Evolutionary conservation across 164 flowering plant genomes (phyloP), one percentile per base, ranked within the genome.

Genomic region (Nymphaea thermarum): DNA sequence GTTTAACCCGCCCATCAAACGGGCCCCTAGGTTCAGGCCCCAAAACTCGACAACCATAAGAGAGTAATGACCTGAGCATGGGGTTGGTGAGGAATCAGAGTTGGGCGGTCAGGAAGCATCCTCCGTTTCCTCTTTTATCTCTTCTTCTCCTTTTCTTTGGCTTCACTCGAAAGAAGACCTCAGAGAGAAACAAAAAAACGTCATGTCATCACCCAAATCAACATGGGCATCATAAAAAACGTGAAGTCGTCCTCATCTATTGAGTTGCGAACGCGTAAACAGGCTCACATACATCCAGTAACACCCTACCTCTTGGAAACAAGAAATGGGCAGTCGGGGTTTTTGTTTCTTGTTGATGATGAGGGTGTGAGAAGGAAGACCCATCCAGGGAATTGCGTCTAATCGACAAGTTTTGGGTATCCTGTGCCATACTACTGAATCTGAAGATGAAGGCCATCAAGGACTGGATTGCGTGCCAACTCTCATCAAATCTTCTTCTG

Each of bases 391-490:
- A 47, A 47, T 47, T 47, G 55, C 55, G 55, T 47, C 55, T 47
- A 7, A 47, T 47, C 12, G 55, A 47, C 55, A 4, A 14, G 2
- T 14, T 47, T 47, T 7, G 55, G 0, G 3, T 47, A 6, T 47
- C 6, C 12, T 47, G 7, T 47, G 12, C 5, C 55, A 47, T 2
- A 65, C 72, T 76, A 5, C 55, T 47, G 55, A 6, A 47, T 47
- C 55, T 60, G 64, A 77, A 68, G 68, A 90, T 93, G 98, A 84
- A 85, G 79, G 77, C 85, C 67, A 43, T 90, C 47, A 84, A 82
- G 71, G 96, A 93, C 66, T 93, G 98, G 98, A 79, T 87, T 66
- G 82, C 84, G 4, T 74, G 88, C 71, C 98, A 92, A 72, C 43
- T 88, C 44, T 69, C 86, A 63, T 82, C 90, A 61, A 84, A 81